phyloP scores from a whole-genome alignment of 331 rosid species.

The Pyrus hybrid region DNA sequence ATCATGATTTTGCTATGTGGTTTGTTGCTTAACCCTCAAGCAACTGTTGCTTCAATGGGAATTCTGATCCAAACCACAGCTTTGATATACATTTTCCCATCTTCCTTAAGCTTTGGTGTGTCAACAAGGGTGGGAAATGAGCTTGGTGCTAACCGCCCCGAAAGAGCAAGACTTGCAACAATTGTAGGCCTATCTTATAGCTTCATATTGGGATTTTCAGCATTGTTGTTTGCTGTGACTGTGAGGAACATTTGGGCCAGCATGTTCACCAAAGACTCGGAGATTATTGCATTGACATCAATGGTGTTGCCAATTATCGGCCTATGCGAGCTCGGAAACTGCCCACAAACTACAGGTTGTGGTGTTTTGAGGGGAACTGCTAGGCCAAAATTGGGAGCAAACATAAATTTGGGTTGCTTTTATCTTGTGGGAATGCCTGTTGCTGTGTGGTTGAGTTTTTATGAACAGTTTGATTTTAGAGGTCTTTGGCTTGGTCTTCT shows the following conservation, averaged over 20 bases:
- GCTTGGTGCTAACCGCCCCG: conserved; percentile 52
- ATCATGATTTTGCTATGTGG: conserved; percentile 74
- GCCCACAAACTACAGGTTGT: conserved; percentile 72
- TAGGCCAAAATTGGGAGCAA: conserved; percentile 64
- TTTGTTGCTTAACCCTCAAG: conserved; percentile 58
- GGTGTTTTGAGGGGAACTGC: conserved; percentile 76
- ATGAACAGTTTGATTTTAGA: conserved; percentile 48
- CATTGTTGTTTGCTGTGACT: conserved; percentile 41
- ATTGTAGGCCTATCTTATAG: conserved; percentile 51
- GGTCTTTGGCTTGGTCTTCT: conserved; percentile 73
- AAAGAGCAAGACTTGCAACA: conserved; percentile 46
- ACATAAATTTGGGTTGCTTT: conserved; percentile 62
- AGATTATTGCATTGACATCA: conserved; percentile 54
- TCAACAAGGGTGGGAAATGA: conserved; percentile 80
- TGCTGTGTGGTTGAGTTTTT: conserved; percentile 60
- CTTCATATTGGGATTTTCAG: conserved; percentile 45
- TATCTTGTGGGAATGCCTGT: conserved; percentile 77
- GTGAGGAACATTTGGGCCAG: conserved; percentile 62
- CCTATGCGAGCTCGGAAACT: conserved; percentile 71
- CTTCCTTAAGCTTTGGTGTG: conserved; percentile 63
- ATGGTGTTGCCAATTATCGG: conserved; percentile 68
- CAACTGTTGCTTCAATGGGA: conserved; percentile 84
- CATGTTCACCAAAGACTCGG: conserved; percentile 56
- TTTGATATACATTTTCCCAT: conserved; percentile 67
- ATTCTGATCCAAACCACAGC: conserved; percentile 76